A percentile compares a stretch with the other conserved stretches of the same genome.
Conservation (phyloP, 2,329 filamentous ascomycete genomes). For the Colletotrichum scovillei region DNA sequence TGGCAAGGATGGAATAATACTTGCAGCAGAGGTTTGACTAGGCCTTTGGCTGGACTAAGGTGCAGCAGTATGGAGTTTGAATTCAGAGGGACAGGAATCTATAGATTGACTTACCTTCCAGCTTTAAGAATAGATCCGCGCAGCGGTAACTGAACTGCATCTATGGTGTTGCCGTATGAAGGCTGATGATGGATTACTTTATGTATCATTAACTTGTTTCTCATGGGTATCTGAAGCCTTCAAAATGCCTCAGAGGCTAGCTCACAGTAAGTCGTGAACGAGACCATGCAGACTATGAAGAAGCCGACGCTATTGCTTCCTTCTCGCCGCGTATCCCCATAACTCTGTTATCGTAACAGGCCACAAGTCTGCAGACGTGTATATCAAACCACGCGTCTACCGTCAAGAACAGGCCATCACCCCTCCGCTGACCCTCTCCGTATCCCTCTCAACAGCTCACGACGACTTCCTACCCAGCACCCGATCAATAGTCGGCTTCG, state of each 20-base stretch:
- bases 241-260: constrained; percentile 40
- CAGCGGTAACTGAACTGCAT: too few species aligned
- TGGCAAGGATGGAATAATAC: too few species aligned
- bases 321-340: constrained; percentile 79
- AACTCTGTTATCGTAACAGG: constrained; percentile 62
- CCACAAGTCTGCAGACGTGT: constrained; percentile 74
- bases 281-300: constrained; percentile 42
- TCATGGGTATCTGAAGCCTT: constrained; percentile 20
- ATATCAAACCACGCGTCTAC: neutral
- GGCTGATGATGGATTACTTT: neutral
- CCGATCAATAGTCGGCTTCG: constrained; percentile 72
- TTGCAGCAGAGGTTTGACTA: too few species aligned
- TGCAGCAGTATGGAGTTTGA: too few species aligned
- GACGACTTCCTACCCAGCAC: constrained; percentile 52
- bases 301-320: constrained; percentile 55
- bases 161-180: too few species aligned
- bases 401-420: neutral
- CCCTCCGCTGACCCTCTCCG: neutral
- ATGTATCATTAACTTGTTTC: neutral
- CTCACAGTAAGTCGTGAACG: constrained; percentile 41
- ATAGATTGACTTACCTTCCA: too few species aligned
- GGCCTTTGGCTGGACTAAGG: too few species aligned
- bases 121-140: too few species aligned
- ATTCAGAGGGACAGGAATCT: too few species aligned
- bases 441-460: neutral